Conservation (phyloP, 352 stramenopile genomes). For the Hyphochytrium catenoides region DNA sequence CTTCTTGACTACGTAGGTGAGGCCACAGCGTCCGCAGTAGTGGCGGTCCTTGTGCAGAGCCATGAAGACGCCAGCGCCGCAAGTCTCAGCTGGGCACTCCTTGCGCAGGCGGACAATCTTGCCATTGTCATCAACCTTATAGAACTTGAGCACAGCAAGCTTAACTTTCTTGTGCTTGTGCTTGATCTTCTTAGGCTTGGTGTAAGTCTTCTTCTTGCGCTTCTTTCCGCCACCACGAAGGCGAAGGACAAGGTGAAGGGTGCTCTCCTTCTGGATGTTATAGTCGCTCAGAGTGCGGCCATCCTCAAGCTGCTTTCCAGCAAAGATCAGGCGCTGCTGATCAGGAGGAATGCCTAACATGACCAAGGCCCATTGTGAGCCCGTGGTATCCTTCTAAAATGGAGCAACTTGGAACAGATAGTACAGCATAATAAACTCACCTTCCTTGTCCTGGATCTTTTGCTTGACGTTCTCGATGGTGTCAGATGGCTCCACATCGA, state of each 20-base stretch:
- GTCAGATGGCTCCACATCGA: conserved; percentile 97
- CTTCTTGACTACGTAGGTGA: conserved; percentile 73
- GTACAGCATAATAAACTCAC: conserved; percentile 10
- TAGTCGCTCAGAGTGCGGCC: conserved; percentile 75
- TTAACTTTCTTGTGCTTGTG: conserved; percentile 91
- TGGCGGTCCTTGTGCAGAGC: conserved; percentile 97
- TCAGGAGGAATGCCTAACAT: conserved; percentile 84
- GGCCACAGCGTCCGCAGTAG: conserved; percentile 97
- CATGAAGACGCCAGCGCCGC: conserved; percentile 96
- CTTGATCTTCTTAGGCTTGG: conserved; percentile 98
- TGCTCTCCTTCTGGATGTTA: conserved; percentile 92
- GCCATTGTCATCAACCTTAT: conserved; percentile 83
- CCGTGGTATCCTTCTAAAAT: conserved; percentile 1
- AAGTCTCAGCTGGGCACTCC: conserved; percentile 80
- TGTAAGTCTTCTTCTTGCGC: conserved; percentile 99
- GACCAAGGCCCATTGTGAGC: conserved; percentile 1
- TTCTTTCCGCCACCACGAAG: conserved; percentile 91
- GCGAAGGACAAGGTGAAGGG: conserved; percentile 90
- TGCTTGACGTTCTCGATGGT: conserved; percentile 99
- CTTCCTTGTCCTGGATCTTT: conserved; percentile 99
- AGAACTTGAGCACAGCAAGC: conserved; percentile 90
- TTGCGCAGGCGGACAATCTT: conserved; percentile 94
- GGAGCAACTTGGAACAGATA: neutral
- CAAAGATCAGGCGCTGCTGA: conserved; percentile 99
- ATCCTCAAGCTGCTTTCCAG: conserved; percentile 97